Evolutionary conservation across 2,329 filamentous ascomycete species (phyloP).

Genomic region (Chaetomium olivaceum): DNA sequence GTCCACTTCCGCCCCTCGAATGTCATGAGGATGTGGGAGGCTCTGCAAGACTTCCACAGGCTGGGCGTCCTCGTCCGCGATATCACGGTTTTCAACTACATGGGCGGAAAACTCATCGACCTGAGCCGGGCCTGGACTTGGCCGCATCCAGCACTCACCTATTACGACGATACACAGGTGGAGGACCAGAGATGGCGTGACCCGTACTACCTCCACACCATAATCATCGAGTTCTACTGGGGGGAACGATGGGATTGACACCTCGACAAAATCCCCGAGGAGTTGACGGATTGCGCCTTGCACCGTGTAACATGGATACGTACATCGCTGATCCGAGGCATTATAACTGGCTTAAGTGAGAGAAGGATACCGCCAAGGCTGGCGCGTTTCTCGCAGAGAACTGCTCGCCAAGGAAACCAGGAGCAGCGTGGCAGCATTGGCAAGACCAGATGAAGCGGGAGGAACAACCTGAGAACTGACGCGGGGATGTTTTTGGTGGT

Average conservation of each 20-base stretch:
- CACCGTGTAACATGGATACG: not conserved
- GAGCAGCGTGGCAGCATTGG: too few relatives aligned
- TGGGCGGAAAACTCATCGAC: conserved; percentile 22
- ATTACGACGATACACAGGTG: not conserved
- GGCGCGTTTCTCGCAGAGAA: too few relatives aligned
- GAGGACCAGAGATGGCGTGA: not conserved
- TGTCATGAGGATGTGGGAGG: conserved; percentile 6
- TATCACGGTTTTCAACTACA: conserved; percentile 15
- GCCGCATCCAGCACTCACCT: conserved; percentile 10
- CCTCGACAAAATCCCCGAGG: not conserved
- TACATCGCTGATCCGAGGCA: conserved; percentile 7
- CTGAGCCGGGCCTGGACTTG: conserved; percentile 20
- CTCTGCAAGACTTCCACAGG: conserved; percentile 15
- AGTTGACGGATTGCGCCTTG: not conserved
- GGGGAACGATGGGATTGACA: not conserved
- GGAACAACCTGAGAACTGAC: too few relatives aligned
- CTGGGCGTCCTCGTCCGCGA: conserved; percentile 22
- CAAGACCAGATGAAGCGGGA: too few relatives aligned
- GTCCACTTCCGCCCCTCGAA: not conserved
- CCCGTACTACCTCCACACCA: not conserved
- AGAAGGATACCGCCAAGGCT: not conserved
- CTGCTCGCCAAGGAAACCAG: too few relatives aligned
- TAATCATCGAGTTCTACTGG: not conserved
- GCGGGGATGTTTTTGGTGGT: too few relatives aligned
- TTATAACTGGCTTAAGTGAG: not conserved